A percentile compares a stretch with the other conserved stretches of the same genome.
Evolutionary conservation across 2,329 filamentous ascomycete genomes (phyloP).

Genomic region (Colletotrichum abscissum): DNA sequence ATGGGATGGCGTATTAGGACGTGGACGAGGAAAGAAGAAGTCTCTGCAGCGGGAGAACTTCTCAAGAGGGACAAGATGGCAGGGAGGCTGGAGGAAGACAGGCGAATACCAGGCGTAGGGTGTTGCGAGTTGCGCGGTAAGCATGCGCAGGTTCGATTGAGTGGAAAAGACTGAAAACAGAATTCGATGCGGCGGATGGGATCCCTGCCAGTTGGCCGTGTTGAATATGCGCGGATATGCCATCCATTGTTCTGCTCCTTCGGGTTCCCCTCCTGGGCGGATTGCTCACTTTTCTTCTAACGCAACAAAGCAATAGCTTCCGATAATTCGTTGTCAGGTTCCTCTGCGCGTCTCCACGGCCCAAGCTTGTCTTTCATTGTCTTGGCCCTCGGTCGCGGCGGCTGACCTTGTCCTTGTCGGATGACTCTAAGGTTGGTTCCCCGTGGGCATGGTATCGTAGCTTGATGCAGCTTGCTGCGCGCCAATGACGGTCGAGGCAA

Average conservation of each 20-base stretch:
- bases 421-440: neutral
- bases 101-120: neutral
- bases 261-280: neutral
- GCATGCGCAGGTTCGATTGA: neutral
- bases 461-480: neutral
- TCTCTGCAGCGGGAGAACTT: conserved; percentile 6
- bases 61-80: neutral
- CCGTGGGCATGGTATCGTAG: neutral
- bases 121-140: neutral
- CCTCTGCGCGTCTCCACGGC: conserved; percentile 5
- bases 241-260: neutral
- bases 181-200: neutral
- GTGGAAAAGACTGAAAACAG: neutral
- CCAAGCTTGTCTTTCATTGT: neutral
- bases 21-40: neutral
- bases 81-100: neutral
- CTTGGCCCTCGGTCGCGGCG: neutral
- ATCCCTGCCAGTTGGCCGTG: conserved; percentile 9
- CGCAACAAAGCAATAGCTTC: conserved; percentile 9
- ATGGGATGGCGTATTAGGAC: neutral
- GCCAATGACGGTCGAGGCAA: conserved; percentile 3
- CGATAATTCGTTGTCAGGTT: neutral
- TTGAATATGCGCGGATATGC: neutral
- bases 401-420: neutral
- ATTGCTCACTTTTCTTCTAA: neutral